phyloP scores from a whole-genome alignment of 208 protist species.

The Crithidia sp. region DNA sequence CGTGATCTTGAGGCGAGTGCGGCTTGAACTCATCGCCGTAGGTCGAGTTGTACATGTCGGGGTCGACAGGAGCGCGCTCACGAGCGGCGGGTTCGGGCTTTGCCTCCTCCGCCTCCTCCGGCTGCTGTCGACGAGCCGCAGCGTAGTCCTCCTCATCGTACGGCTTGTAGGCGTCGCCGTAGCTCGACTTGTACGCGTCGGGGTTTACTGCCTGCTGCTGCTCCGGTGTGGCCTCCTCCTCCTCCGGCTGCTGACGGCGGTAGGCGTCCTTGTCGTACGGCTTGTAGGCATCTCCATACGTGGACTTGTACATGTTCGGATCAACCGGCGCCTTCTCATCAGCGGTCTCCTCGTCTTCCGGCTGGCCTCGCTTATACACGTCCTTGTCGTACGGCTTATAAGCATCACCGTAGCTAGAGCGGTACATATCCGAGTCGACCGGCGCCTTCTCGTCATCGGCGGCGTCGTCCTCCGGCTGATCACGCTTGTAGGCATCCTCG shows the following conservation, averaged over 20 bases:
- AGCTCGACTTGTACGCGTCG: conserved; percentile 52
- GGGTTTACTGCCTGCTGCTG: conserved; percentile 34
- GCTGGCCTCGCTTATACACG: too few relatives aligned
- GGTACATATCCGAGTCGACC: too few relatives aligned
- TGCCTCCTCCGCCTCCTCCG: not conserved
- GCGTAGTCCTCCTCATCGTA: conserved; percentile 49
- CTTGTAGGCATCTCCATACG: conserved; percentile 33
- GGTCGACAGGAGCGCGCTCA: conserved; percentile 14
- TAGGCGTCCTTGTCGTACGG: conserved; percentile 37
- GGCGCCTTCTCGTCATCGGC: conserved; percentile 13
- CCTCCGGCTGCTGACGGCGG: conserved; percentile 9
- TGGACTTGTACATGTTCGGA: conserved; percentile 41
- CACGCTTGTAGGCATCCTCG: conserved; percentile 45
- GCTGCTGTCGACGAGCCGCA: not conserved
- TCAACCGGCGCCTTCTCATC: conserved; percentile 29
- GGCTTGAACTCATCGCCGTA: conserved; percentile 20
- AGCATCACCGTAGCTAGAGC: too few relatives aligned
- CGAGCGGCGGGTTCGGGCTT: not conserved
- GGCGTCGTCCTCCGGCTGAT: conserved; percentile 16
- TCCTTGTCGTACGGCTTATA: too few relatives aligned
- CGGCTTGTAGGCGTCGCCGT: conserved; percentile 11
- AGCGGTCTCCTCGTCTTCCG: not conserved
- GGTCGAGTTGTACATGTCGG: conserved; percentile 29
- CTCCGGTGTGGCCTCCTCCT: not conserved
- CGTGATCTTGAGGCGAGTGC: conserved; percentile 1